Evolutionary conservation across 148 eudicot species (phyloP).

Genomic region (Dysphania ambrosioides): DNA sequence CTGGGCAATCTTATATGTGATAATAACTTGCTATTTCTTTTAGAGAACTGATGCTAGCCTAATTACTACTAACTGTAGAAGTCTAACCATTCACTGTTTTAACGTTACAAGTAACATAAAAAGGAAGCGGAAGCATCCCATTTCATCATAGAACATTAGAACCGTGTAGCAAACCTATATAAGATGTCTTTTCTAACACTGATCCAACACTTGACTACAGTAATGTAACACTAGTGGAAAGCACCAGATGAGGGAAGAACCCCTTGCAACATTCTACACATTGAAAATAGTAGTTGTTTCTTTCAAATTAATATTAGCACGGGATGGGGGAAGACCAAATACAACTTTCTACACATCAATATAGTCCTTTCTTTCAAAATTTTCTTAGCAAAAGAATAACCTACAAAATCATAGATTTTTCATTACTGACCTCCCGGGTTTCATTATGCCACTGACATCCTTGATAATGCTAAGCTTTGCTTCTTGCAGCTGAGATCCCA

Average conservation of each 20-base stretch:
- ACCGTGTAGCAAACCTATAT: no score
- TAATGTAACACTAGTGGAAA: background rate
- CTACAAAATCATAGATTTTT: background rate
- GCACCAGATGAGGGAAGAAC: no score
- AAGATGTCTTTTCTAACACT: no score
- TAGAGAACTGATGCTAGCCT: background rate
- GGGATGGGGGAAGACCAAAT: background rate
- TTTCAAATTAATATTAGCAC: background rate
- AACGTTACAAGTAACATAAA: no score
- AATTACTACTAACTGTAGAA: background rate
- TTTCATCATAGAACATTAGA: no score
- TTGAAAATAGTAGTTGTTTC: background rate
- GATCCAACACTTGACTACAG: background rate
- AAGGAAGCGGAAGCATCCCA: no score
- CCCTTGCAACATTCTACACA: background rate
- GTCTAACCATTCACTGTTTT: no score
- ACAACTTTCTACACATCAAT: slow-evolving; percentile 3
- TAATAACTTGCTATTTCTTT: background rate
- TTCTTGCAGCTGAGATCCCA: slow-evolving; percentile 42
- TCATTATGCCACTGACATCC: slow-evolving; percentile 59
- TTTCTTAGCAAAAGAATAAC: background rate
- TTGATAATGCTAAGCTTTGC: slow-evolving; percentile 49
- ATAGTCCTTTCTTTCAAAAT: background rate
- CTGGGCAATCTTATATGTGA: background rate
- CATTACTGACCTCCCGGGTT: slow-evolving; percentile 62